phyloP scores from a whole-genome alignment of 2,329 filamentous ascomycete genomes.

The Paracorniculantispora psalliotae region DNA sequence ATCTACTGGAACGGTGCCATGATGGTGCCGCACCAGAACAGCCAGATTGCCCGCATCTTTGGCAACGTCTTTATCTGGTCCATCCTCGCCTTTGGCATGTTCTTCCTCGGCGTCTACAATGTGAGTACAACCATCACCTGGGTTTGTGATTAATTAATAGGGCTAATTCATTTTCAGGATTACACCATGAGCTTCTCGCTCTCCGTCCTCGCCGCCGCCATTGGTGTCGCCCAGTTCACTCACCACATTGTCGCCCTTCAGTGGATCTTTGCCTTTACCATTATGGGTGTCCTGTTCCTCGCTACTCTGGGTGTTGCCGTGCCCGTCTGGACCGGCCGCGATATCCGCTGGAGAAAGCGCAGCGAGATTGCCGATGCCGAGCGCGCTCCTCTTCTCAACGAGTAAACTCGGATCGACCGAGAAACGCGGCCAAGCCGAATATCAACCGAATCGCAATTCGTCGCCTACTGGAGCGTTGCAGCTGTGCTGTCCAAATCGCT shows the following conservation, averaged over 20 bases:
- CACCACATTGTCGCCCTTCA: slow-evolving; percentile 72
- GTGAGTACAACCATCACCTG: slow-evolving; percentile 33
- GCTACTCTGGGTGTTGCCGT: slow-evolving; percentile 60
- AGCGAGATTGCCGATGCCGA: slow-evolving; percentile 43
- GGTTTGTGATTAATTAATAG: no score
- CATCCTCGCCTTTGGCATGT: slow-evolving; percentile 68
- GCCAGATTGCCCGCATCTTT: slow-evolving; percentile 67
- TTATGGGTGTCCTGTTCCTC: slow-evolving; percentile 71
- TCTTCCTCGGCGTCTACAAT: slow-evolving; percentile 71
- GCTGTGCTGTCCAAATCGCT: no score
- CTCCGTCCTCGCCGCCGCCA: slow-evolving; percentile 65
- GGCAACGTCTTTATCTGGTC: slow-evolving; percentile 88
- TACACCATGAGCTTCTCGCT: slow-evolving; percentile 77
- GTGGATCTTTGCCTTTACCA: slow-evolving; percentile 87
- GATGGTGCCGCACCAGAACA: slow-evolving; percentile 64
- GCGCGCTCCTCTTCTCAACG: slow-evolving; percentile 55
- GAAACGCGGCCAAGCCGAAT: neutral
- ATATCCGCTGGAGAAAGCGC: slow-evolving; percentile 45
- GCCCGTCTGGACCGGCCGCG: slow-evolving; percentile 57
- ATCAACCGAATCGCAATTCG: neutral
- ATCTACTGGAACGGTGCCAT: slow-evolving; percentile 88
- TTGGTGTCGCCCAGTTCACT: slow-evolving; percentile 73
- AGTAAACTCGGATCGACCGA: slow-evolving; percentile 18
- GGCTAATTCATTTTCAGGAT: slow-evolving; percentile 37
- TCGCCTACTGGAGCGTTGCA: no score